Percentiles rank a stretch among this genome's conserved stretches.
Evolutionary conservation across 2,329 filamentous ascomycete species (phyloP).

Genomic region (Colletotrichum acutatum): DNA sequence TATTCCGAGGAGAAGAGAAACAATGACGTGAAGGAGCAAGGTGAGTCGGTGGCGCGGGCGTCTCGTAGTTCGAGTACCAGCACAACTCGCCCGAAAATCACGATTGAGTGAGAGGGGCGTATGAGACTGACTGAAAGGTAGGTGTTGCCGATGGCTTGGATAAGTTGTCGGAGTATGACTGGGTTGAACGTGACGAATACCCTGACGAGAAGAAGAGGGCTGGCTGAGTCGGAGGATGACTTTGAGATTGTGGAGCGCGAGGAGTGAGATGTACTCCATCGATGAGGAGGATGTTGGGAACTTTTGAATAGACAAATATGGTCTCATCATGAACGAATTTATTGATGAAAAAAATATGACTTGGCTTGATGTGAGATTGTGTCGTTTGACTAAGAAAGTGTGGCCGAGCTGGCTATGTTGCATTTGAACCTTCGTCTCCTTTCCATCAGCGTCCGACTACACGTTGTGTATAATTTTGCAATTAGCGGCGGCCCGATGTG

Average conservation of each 20-base stretch:
- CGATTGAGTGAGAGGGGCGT: background rate
- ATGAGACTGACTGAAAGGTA: background rate
- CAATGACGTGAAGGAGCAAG: background rate
- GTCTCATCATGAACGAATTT: background rate
- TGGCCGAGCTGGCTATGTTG: background rate
- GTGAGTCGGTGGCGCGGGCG: background rate
- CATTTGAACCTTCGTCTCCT: too few species aligned
- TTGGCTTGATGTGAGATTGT: background rate
- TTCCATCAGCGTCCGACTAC: too few species aligned
- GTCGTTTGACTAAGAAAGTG: background rate
- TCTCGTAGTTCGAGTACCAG: background rate
- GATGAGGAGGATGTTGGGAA: background rate
- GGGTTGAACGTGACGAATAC: background rate
- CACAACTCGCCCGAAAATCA: background rate
- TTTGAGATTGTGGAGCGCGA: background rate
- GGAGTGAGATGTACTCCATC: background rate
- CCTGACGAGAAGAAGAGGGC: background rate
- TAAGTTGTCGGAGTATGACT: background rate
- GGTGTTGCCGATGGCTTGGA: background rate
- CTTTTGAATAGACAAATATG: background rate
- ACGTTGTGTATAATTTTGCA: too few species aligned
- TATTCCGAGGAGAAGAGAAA: background rate
- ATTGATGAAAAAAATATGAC: too few species aligned
- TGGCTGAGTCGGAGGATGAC: background rate
- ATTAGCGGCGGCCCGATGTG: too few species aligned